phyloP scores from a whole-genome alignment of 2,329 filamentous ascomycete genomes.

The Aurifilum marmelostoma region DNA sequence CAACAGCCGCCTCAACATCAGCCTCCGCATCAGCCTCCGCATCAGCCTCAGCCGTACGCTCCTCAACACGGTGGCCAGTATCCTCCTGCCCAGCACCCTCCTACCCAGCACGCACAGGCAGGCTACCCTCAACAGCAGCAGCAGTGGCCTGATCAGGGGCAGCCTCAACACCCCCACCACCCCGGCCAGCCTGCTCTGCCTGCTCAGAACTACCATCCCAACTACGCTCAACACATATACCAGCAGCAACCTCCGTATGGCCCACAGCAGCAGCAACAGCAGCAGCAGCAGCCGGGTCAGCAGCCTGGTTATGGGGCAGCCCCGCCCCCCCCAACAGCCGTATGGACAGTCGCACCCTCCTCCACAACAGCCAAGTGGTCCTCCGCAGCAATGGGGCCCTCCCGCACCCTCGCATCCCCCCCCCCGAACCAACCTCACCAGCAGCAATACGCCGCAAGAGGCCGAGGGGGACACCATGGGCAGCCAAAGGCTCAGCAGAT shows the following conservation, averaged over 20 bases:
- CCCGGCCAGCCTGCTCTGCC: conserved; percentile 52
- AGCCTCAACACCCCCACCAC: conserved; percentile 41
- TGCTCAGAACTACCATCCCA: conserved; percentile 60
- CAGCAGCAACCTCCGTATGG: conserved; percentile 35
- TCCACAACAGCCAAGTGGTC: conserved; percentile 39
- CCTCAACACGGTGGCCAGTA: conserved; percentile 36
- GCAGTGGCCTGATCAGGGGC: conserved; percentile 47
- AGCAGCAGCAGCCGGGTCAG: conserved; percentile 40
- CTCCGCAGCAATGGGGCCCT: conserved; percentile 48
- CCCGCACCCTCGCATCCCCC: conserved; percentile 37
- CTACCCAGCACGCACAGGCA: conserved; percentile 42
- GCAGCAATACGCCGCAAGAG: conserved; percentile 48
- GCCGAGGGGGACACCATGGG: conserved; percentile 44
- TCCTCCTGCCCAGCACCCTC: conserved; percentile 39
- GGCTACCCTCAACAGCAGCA: conserved; percentile 44
- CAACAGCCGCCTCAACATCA: conserved; percentile 38
- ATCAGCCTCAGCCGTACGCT: conserved; percentile 37
- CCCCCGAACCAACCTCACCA: conserved; percentile 39
- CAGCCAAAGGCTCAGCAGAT: conserved; percentile 46
- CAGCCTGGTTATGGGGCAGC: conserved; percentile 35
- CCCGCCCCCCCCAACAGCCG: conserved; percentile 33
- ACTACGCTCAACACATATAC: conserved; percentile 61
- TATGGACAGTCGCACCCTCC: conserved; percentile 41
- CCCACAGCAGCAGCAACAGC: conserved; percentile 37
- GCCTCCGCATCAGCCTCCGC: conserved; percentile 36